A percentile compares a stretch with the other conserved stretches of the same genome.
Conservation (phyloP, 2,329 filamentous ascomycete genomes). For the Bipolaris oryzae region DNA sequence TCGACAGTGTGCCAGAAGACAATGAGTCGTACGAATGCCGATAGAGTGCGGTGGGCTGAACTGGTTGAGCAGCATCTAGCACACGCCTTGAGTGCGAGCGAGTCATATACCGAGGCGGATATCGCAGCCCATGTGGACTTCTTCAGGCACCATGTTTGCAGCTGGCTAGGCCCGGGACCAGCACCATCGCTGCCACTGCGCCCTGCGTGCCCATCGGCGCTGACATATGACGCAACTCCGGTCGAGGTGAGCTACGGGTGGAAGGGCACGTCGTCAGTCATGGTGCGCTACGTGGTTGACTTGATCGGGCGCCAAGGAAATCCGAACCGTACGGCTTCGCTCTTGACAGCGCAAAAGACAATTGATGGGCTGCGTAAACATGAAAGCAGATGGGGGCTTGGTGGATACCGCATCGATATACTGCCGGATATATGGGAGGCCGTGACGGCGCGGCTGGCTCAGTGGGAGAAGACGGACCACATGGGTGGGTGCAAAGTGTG, state of each 20-base stretch:
- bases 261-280: neutral
- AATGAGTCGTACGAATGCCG: neutral
- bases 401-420: neutral
- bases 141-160: neutral
- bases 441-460: neutral
- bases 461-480: neutral
- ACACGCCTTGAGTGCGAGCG: neutral
- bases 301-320: neutral
- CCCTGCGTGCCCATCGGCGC: neutral
- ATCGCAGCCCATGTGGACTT: neutral
- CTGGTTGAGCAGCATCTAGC: neutral
- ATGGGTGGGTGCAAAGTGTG: neutral
- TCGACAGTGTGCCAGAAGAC: too few relatives aligned
- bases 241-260: constrained; percentile 1
- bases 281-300: neutral
- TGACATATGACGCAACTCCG: constrained; percentile 1
- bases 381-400: neutral
- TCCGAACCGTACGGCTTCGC: neutral
- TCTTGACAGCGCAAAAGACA: neutral
- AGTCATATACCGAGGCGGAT: neutral
- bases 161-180: neutral
- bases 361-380: neutral
- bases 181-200: neutral
- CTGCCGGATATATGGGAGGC: neutral
- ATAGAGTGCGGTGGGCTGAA: constrained; percentile 1